These are phyloP conservation scores for Madurella fahalii DNA, from an alignment of 2,329 filamentous ascomycete genomes.

Conservation along the genomic window DNA sequence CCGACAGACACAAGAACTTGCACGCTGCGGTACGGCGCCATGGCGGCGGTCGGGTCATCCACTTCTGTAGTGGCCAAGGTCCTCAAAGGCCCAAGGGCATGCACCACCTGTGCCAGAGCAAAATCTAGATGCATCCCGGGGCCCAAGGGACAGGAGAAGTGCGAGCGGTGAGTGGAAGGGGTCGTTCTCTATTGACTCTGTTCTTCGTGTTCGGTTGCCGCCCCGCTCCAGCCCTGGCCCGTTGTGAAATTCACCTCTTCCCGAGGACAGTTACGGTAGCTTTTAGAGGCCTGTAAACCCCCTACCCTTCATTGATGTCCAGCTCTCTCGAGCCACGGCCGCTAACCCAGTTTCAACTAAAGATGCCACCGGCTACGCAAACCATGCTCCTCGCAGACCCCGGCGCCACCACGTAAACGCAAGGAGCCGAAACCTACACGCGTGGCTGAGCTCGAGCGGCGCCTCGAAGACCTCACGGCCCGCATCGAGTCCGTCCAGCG, in stretches of 20 bases:
- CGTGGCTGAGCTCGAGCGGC: constrained; percentile 48
- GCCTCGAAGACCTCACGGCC: constrained; percentile 46
- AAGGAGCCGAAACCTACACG: constrained; percentile 45
- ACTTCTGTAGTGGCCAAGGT: not conserved
- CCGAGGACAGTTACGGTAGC: too few relatives aligned
- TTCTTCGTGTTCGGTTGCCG: not conserved
- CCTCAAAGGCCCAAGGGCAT: constrained; percentile 43
- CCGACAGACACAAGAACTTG: not conserved
- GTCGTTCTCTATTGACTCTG: too few relatives aligned
- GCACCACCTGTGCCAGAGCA: constrained; percentile 49
- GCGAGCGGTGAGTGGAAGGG: constrained; percentile 40
- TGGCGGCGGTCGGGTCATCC: not conserved
- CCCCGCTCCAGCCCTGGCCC: not conserved
- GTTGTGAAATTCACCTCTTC: not conserved
- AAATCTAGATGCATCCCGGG: constrained; percentile 48
- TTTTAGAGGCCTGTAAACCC: too few relatives aligned
- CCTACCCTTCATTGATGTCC: not conserved
- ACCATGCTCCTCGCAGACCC: constrained; percentile 43
- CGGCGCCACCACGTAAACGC: constrained; percentile 45
- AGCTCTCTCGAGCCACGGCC: not conserved
- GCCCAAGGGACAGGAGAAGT: constrained; percentile 37
- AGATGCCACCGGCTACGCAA: constrained; percentile 49
- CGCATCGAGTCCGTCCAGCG: constrained; percentile 35
- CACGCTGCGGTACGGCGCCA: not conserved
- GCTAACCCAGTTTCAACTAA: constrained; percentile 25